These are phyloP conservation scores for Exophiala aquamarina DNA, from an alignment of 2,329 filamentous ascomycete species.

Conservation along the genomic window DNA sequence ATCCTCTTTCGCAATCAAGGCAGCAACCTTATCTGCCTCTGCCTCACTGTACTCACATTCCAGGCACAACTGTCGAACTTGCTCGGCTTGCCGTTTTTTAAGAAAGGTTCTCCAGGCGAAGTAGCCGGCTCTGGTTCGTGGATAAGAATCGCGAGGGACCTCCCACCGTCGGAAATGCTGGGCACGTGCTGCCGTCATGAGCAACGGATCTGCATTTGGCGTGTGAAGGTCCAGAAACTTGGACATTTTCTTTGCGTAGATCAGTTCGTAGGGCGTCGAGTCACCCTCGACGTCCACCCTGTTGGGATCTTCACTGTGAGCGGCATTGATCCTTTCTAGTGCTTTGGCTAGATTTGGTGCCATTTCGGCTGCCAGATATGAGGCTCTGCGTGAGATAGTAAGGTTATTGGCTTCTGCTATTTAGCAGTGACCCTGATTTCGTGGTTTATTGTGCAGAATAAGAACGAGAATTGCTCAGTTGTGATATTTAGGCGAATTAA, in stretches of 20 bases:
- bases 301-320: slow-evolving; percentile 68
- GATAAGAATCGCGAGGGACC: slow-evolving; percentile 70
- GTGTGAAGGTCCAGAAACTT: slow-evolving; percentile 64
- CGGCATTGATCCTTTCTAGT: slow-evolving; percentile 69
- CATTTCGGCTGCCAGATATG: slow-evolving; percentile 16
- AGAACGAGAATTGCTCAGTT: too few relatives aligned
- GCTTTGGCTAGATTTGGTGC: slow-evolving; percentile 42
- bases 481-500: too few relatives aligned
- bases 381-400: too few relatives aligned
- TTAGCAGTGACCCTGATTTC: too few relatives aligned
- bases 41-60: slow-evolving; percentile 51
- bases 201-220: slow-evolving; percentile 63
- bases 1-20: slow-evolving; percentile 77
- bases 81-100: slow-evolving; percentile 68
- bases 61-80: slow-evolving; percentile 56
- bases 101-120: slow-evolving; percentile 75
- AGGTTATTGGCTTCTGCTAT: too few relatives aligned
- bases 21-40: slow-evolving; percentile 63
- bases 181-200: slow-evolving; percentile 75
- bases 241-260: slow-evolving; percentile 80
- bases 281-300: slow-evolving; percentile 47
- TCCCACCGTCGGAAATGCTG: slow-evolving; percentile 89
- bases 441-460: too few relatives aligned
- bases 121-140: slow-evolving; percentile 74
- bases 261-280: slow-evolving; percentile 70